phyloP scores from a whole-genome alignment of 139 green algal genomes.

The Coccomyxa sp. region DNA sequence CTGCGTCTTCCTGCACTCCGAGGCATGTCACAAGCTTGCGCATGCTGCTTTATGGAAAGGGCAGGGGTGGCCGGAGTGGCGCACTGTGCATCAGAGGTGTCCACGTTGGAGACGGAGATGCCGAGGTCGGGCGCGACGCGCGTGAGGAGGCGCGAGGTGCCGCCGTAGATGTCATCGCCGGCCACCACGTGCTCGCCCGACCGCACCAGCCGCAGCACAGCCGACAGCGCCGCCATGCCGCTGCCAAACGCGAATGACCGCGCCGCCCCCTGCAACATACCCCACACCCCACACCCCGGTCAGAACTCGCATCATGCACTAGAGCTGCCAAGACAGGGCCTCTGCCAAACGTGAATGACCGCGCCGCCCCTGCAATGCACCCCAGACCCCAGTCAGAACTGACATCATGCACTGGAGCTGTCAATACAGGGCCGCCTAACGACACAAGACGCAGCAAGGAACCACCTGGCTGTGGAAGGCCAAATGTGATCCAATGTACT shows the following conservation, averaged over 20 bases:
- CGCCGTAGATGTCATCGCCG: constrained; percentile 97
- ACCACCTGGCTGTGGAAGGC: too few species aligned
- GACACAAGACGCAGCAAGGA: too few species aligned
- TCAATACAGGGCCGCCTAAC: too few species aligned
- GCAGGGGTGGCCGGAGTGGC: background rate
- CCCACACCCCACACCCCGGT: background rate
- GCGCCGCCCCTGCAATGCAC: background rate
- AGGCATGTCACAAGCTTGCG: background rate
- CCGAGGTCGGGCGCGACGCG: constrained; percentile 46
- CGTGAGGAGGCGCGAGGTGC: constrained; percentile 83
- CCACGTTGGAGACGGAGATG: constrained; percentile 85
- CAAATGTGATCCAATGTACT: too few species aligned
- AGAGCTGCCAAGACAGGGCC: background rate
- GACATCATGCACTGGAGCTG: background rate
- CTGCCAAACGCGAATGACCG: constrained; percentile 85
- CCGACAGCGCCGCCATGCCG: constrained; percentile 90
- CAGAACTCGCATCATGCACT: background rate
- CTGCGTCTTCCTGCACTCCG: background rate
- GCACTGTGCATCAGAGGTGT: constrained; percentile 80
- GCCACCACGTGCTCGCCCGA: constrained; percentile 76
- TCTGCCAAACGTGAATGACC: background rate
- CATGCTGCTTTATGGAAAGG: background rate
- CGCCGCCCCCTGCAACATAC: constrained; percentile 52
- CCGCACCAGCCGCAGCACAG: constrained; percentile 36
- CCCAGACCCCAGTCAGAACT: background rate